Evolutionary conservation across 768 basidiomycete genomes (phyloP).

Genomic region (Termitomyces sp.): DNA sequence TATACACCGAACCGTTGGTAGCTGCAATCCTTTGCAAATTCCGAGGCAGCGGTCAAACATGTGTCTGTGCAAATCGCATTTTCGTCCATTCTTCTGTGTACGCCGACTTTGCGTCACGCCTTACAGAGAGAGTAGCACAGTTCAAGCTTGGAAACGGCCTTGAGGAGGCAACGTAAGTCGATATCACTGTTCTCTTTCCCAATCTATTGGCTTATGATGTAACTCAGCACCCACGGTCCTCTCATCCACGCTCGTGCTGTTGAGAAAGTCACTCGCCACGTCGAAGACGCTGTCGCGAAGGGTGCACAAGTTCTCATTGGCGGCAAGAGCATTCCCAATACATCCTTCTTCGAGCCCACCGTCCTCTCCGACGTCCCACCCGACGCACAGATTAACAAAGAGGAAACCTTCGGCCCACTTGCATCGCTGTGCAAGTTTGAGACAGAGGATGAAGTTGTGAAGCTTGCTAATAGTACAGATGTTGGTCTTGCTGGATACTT

Average conservation of each 20-base stretch:
- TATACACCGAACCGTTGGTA: constrained; percentile 18
- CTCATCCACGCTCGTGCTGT: constrained; percentile 86
- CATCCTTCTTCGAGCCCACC: constrained; percentile 81
- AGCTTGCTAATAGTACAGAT: constrained; percentile 77
- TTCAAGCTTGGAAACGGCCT: constrained; percentile 91
- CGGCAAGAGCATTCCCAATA: constrained; percentile 62
- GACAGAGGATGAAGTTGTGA: constrained; percentile 90
- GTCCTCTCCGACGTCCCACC: constrained; percentile 81
- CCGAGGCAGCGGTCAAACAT: constrained; percentile 79
- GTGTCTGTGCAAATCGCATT: constrained; percentile 86
- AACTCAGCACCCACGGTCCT: constrained; percentile 83
- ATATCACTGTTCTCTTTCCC: background rate
- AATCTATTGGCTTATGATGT: background rate
- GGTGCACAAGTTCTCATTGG: constrained; percentile 91
- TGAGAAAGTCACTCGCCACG: constrained; percentile 81
- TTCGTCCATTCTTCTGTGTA: constrained; percentile 91
- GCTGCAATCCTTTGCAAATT: constrained; percentile 79
- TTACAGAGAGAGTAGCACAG: constrained; percentile 76
- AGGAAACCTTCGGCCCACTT: constrained; percentile 96
- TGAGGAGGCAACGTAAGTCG: constrained; percentile 65
- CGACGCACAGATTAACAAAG: constrained; percentile 60
- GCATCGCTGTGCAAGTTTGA: constrained; percentile 87
- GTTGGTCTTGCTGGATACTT: constrained; percentile 95
- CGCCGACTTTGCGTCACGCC: constrained; percentile 85
- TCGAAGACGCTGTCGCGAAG: constrained; percentile 79